A percentile compares a stretch with the other conserved stretches of the same genome.
Conservation (phyloP, 192 early-diverging fungal genomes). For the Geranomyces variabilis region DNA sequence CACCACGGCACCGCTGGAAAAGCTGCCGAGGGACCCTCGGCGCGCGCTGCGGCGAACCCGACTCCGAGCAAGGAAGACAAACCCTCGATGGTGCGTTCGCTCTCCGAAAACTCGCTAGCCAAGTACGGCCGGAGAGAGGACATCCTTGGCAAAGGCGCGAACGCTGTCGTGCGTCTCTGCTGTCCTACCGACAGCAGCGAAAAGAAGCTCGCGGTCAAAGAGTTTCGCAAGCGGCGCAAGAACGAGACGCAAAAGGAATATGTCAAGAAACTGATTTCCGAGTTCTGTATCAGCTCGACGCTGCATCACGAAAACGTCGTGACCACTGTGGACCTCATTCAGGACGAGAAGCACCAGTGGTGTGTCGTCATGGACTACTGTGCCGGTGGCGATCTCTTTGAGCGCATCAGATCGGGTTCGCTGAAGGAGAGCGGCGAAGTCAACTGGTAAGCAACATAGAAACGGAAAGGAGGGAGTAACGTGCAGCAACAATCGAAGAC, state of each 20-base stretch:
- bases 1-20: background rate
- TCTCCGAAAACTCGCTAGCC: constrained; percentile 52
- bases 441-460: constrained; percentile 71
- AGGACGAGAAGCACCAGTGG: constrained; percentile 74
- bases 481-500: too few species aligned
- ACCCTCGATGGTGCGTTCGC: constrained; percentile 23
- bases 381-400: constrained; percentile 89
- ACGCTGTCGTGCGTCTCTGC: constrained; percentile 86
- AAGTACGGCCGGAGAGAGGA: constrained; percentile 84
- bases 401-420: constrained; percentile 70
- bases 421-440: constrained; percentile 76
- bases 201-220: constrained; percentile 86
- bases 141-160: constrained; percentile 85
- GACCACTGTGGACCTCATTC: constrained; percentile 92
- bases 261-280: constrained; percentile 91
- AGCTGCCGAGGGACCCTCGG: constrained; percentile 12
- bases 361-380: constrained; percentile 93
- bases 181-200: constrained; percentile 59
- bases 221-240: constrained; percentile 84
- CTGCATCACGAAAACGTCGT: constrained; percentile 91
- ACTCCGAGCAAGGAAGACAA: constrained; percentile 7
- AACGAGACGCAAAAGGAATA: constrained; percentile 90
- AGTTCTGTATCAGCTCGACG: constrained; percentile 94
- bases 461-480: too few species aligned
- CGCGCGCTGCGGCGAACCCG: background rate